Evolutionary conservation across 2,329 filamentous ascomycete genomes (phyloP).

Genomic region (Aureobasidium subglaciale): DNA sequence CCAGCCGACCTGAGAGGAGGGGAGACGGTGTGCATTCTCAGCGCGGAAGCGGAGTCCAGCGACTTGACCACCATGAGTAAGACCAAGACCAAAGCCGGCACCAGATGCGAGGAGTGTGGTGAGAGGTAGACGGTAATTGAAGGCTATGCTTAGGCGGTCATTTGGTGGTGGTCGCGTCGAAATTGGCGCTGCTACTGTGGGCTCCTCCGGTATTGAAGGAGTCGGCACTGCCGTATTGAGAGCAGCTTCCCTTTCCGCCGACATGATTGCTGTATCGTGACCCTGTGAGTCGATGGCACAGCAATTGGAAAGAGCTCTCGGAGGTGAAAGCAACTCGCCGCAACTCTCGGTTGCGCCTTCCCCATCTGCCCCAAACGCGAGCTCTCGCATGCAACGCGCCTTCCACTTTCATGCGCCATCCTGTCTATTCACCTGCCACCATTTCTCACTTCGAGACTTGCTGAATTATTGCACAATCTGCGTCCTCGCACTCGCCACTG

Average conservation of each 20-base stretch:
- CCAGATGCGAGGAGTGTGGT: conserved; percentile 21
- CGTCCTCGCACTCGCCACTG: too few species aligned
- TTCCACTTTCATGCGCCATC: background rate
- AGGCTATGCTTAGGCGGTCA: conserved; percentile 28
- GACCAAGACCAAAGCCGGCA: conserved; percentile 27
- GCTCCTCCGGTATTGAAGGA: background rate
- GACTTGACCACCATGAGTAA: conserved; percentile 27
- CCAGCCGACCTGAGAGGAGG: conserved; percentile 76
- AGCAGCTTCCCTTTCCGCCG: background rate
- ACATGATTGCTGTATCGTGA: background rate
- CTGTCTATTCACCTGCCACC: background rate
- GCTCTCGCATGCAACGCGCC: too few species aligned
- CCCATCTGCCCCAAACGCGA: too few species aligned
- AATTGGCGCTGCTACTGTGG: background rate
- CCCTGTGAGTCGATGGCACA: too few species aligned
- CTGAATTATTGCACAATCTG: too few species aligned
- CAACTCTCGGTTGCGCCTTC: conserved; percentile 1
- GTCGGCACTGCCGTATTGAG: background rate
- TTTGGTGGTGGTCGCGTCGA: conserved; percentile 8
- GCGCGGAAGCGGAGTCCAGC: conserved; percentile 72
- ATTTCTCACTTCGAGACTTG: too few species aligned
- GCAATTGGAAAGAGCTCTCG: conserved; percentile 1
- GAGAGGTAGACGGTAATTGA: conserved; percentile 26
- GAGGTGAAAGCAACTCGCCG: conserved; percentile 2
- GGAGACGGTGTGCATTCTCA: conserved; percentile 92